A percentile compares a stretch with the other conserved stretches of the same genome.
phyloP scores from a whole-genome alignment of 306 rosid genomes.

The Biancaea sappan region DNA sequence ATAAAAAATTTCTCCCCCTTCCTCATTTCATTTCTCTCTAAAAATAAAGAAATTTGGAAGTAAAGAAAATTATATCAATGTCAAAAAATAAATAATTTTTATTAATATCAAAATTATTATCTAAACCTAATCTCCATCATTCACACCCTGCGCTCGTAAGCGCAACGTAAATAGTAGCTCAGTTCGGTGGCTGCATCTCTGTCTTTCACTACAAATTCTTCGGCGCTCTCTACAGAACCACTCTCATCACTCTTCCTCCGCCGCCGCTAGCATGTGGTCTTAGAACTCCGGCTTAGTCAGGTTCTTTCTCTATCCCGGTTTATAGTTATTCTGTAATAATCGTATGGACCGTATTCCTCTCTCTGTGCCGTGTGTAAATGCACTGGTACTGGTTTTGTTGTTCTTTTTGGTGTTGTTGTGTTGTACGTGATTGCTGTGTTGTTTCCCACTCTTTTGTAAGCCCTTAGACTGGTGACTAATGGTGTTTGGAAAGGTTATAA shows the following conservation, averaged over 20 bases:
- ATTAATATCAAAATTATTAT: too few species aligned
- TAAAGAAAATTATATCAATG: too few species aligned
- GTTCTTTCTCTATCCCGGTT: constrained; percentile 3
- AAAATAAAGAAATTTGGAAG: too few species aligned
- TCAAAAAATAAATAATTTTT: too few species aligned
- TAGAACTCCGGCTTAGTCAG: not conserved
- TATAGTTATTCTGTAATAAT: not conserved
- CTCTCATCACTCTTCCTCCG: not conserved
- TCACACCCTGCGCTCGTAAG: constrained; percentile 25
- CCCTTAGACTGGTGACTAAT: not conserved
- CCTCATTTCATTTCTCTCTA: too few species aligned
- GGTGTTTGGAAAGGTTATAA: not conserved
- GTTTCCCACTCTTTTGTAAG: constrained; percentile 14
- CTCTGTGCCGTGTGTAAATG: constrained; percentile 21
- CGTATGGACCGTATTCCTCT: not conserved
- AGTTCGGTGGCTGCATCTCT: not conserved
- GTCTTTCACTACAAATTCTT: not conserved
- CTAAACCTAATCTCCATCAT: too few species aligned
- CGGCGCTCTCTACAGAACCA: not conserved
- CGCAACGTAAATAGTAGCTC: not conserved
- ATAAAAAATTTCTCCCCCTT: too few species aligned
- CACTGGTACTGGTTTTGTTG: not conserved
- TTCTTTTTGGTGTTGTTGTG: not conserved
- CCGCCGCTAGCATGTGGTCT: not conserved
- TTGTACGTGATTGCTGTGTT: not conserved